phyloP scores from a whole-genome alignment of 2,329 filamentous ascomycete genomes.

The Phialophora expanda region DNA sequence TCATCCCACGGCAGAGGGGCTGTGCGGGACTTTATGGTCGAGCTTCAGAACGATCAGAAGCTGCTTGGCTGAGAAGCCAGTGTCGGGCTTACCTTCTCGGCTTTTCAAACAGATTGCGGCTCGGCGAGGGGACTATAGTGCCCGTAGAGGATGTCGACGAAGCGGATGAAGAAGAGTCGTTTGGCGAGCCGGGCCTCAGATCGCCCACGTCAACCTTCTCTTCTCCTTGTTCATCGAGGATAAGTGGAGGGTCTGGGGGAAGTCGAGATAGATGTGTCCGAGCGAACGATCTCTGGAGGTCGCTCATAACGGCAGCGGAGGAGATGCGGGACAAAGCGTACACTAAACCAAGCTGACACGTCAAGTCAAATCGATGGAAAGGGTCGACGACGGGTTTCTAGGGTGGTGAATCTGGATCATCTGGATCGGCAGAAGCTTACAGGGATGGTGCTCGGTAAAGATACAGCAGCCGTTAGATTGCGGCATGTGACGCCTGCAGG shows the following conservation, averaged over 20 bases:
- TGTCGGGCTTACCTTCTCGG: constrained; percentile 64
- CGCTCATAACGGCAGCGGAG: constrained; percentile 67
- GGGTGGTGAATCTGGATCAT: background rate
- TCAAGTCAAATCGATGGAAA: background rate
- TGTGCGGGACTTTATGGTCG: constrained; percentile 48
- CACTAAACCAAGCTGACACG: background rate
- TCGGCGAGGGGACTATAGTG: constrained; percentile 82
- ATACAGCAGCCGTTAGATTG: background rate
- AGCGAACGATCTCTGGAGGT: constrained; percentile 74
- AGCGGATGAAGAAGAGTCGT: constrained; percentile 79
- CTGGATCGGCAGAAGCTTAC: background rate
- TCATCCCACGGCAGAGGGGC: constrained; percentile 81
- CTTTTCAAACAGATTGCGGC: constrained; percentile 73
- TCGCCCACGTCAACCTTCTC: constrained; percentile 44
- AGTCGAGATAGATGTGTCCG: constrained; percentile 72
- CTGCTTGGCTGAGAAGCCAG: background rate
- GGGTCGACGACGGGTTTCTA: background rate
- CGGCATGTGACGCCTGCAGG: background rate
- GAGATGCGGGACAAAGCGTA: constrained; percentile 15
- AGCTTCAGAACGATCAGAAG: constrained; percentile 15
- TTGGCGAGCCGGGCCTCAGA: constrained; percentile 41
- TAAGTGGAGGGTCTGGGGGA: constrained; percentile 60
- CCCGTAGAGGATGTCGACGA: constrained; percentile 92
- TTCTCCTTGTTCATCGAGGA: constrained; percentile 52
- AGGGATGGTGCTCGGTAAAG: background rate